Evolutionary conservation across 192 early-diverging fungal genomes (phyloP), one percentile per base, ranked within the genome.

Genomic region (Coemansia sp.): DNA sequence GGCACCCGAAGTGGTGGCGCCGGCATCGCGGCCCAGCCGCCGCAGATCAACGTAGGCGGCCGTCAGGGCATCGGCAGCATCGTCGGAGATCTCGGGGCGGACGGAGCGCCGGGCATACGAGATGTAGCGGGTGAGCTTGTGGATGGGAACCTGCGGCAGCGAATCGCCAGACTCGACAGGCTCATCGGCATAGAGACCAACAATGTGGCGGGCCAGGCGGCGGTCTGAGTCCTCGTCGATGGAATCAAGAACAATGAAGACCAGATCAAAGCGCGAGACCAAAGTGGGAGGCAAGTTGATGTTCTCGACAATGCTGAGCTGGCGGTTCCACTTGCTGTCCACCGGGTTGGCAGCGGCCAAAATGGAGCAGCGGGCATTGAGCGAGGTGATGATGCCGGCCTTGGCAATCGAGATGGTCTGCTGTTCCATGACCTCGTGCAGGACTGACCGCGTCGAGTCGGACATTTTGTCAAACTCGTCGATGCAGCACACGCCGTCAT

Each of bases 401-500:
- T 99, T 99, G 40, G 96, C 94, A 13, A 99, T 89, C 10, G 93
- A 96, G 16, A 98, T 87, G 0, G 94, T 97, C 83, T 97, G 94
- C 80, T 97, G 94, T 81, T 97, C 94, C 96, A 98, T 98, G 55
- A 92, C 96, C 85, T 98, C 96, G 80, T 98, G 96, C 56, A 98
- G 74, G 6, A 95, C 91, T 3, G 94, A 91, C 9, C 94, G 86
- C 8, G 93, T 94, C 9, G 91, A 68, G 50, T 98, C 96, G 6
- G 88, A 89, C 93, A 98, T 98, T 70, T 97, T 98, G 80, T 97
- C 96, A 83, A 98, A 98, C 76, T 98, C 96, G 74, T 98, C 96
- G 63, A 98, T 98, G 65, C 91, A 94, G 60, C 96, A 98, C 10
- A 98, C 79, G 57, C 96, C 96, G 45, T 92, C 93, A 75, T 98